Conservation (phyloP, 2,329 filamentous ascomycete genomes). For the Sporothrix curviconia region DNA sequence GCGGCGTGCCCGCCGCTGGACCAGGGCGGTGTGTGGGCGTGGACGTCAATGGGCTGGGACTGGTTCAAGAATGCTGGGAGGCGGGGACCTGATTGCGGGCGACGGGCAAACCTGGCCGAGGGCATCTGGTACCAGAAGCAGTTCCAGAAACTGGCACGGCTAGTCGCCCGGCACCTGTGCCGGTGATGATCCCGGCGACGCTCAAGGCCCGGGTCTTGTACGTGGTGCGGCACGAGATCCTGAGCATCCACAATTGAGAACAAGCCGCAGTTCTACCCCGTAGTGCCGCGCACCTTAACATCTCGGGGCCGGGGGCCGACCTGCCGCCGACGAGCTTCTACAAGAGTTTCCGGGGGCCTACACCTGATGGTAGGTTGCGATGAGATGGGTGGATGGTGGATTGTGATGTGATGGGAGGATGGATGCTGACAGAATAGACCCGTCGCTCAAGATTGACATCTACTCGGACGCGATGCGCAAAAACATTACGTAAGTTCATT, state of each 20-base stretch:
- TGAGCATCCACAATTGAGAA: conserved; percentile 45
- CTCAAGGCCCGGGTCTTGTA: conserved; percentile 43
- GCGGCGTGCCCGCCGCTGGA: conserved; percentile 25
- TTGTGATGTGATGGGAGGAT: too few species aligned
- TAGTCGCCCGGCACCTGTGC: conserved; percentile 35
- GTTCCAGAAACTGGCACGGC: conserved; percentile 36
- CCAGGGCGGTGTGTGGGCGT: conserved; percentile 24
- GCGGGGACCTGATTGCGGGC: conserved; percentile 29
- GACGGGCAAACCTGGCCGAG: conserved; percentile 27
- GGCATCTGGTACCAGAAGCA: conserved; percentile 34
- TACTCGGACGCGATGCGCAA: conserved; percentile 30
- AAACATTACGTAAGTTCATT: conserved; percentile 24
- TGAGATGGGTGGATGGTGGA: conserved; percentile 28
- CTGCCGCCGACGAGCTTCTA: conserved; percentile 26
- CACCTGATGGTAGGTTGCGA: too few species aligned
- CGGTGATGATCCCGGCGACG: conserved; percentile 37
- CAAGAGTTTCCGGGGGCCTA: conserved; percentile 33
- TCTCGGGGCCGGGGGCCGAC: conserved; percentile 26
- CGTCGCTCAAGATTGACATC: conserved; percentile 33
- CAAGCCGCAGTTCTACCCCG: conserved; percentile 39
- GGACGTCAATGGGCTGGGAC: conserved; percentile 27
- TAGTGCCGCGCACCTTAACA: conserved; percentile 34
- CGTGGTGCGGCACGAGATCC: conserved; percentile 46
- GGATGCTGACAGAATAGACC: conserved; percentile 23
- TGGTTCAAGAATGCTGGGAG: conserved; percentile 41